Evolutionary conservation across 2,329 filamentous ascomycete species (phyloP), one percentile per base, ranked within the genome.

Genomic region (Emergomyces africanus): DNA sequence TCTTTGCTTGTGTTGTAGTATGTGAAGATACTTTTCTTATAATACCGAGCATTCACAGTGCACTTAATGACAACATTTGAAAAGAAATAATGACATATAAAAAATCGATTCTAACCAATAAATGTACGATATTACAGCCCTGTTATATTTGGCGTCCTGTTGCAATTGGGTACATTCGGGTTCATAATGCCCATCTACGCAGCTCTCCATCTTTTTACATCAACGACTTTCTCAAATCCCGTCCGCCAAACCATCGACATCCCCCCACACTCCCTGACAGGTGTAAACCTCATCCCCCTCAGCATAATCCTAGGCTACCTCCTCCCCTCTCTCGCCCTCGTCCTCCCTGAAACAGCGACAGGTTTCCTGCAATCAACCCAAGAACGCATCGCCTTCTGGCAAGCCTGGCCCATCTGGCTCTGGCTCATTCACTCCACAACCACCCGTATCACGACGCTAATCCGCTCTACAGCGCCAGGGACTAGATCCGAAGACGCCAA

Each of bases 401-500:
- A 81, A 62, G 68, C 73, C 3, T 81, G 79, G 68, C 78, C 79
- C 0, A 64, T 78, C 20, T 77, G 74, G 65, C 73, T 78, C 6
- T 72, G 72, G 3, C 56, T 78, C 12, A 62, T 75, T 14, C 63
- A 65, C 8, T 61, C 68, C 59, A 64, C 65, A 54, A 59, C 64
- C 35, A 65, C 67, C 23, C 67, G 68, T 28, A 55, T 63, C 20
- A 62, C 61, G 2, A 55, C 63, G 30, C 58, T 66, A 51, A 63
- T 64, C 61, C 60, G 60, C 18, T 64, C 66, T 2, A 9, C 33
- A 35, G 9, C 33, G 33, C 41, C 39, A 35, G 18, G 23, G 20
- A 20, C 25, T 15, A 18, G 15, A 48, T 20, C 25, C 20, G 3
- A 23, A 59, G 15, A 12, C n/a, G 48, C 55, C 25, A 49, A 37